phyloP scores from a whole-genome alignment of 1,284 basidiomycete genomes.

The Macrocystidia cucumis region DNA sequence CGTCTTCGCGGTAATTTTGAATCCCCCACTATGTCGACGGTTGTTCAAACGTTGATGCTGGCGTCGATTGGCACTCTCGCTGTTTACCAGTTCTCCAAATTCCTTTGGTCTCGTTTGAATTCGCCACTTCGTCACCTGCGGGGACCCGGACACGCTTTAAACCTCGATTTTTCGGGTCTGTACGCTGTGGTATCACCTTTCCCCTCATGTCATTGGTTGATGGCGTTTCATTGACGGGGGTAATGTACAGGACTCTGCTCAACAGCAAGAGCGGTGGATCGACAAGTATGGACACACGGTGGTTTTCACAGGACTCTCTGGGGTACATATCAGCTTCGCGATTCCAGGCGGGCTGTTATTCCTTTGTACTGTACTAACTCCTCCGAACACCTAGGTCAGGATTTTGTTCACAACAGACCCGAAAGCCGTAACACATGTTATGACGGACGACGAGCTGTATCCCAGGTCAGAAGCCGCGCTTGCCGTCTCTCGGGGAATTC shows the following conservation, averaged over 20 bases:
- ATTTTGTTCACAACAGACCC: slow-evolving; percentile 23
- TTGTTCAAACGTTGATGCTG: too few species aligned
- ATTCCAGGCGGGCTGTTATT: not conserved
- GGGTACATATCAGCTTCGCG: slow-evolving; percentile 20
- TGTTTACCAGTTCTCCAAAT: too few species aligned
- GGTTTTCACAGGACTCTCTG: slow-evolving; percentile 35
- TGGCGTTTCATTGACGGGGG: slow-evolving; percentile 18
- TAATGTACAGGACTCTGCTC: too few species aligned
- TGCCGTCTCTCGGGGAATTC: slow-evolving; percentile 26
- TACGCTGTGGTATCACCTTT: too few species aligned
- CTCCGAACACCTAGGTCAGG: too few species aligned
- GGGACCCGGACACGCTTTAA: slow-evolving; percentile 33
- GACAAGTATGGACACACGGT: slow-evolving; percentile 45
- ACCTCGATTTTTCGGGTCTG: slow-evolving; percentile 47
- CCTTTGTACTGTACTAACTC: too few species aligned
- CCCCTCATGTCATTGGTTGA: not conserved
- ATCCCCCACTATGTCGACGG: too few species aligned
- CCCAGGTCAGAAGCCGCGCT: slow-evolving; percentile 33
- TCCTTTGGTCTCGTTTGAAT: slow-evolving; percentile 20
- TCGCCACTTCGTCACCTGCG: slow-evolving; percentile 40
- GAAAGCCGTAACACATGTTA: slow-evolving; percentile 41
- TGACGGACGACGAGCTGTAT: slow-evolving; percentile 37
- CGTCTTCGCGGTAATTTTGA: too few species aligned
- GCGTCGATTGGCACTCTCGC: too few species aligned
- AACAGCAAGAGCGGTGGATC: slow-evolving; percentile 46